These are phyloP conservation scores for Schizophyllum amplum DNA, from an alignment of 1,284 basidiomycete species.

Conservation along the genomic window DNA sequence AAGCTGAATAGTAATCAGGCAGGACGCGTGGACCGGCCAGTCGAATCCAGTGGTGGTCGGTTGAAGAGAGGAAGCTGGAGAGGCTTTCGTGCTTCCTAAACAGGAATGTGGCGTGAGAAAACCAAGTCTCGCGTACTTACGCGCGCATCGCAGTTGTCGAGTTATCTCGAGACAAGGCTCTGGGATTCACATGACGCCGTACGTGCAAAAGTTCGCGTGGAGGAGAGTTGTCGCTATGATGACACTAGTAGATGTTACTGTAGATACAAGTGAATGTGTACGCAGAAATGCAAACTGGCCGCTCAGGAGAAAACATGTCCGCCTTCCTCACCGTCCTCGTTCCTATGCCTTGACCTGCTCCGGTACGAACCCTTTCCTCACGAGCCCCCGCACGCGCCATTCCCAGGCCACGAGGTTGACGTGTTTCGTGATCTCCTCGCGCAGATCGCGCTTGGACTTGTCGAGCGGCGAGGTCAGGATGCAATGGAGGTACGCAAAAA, in stretches of 20 bases:
- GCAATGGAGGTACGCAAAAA: constrained; percentile 69
- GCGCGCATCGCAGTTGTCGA: too few species aligned
- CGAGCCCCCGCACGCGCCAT: constrained; percentile 49
- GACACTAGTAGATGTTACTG: background rate
- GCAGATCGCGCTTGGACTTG: constrained; percentile 21
- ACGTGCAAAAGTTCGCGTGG: too few species aligned
- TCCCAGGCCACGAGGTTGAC: constrained; percentile 76
- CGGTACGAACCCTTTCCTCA: constrained; percentile 18
- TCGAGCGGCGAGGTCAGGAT: constrained; percentile 45
- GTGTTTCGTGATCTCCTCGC: constrained; percentile 57
- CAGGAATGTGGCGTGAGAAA: too few species aligned
- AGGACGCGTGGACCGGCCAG: too few species aligned
- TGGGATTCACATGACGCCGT: too few species aligned
- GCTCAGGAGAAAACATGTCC: background rate
- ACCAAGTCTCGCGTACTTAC: too few species aligned
- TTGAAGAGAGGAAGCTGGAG: too few species aligned
- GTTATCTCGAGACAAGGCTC: too few species aligned
- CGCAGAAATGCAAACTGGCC: too few species aligned
- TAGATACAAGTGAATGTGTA: background rate
- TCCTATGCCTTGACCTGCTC: background rate
- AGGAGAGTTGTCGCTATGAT: background rate
- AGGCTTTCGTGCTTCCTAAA: too few species aligned
- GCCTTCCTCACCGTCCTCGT: background rate
- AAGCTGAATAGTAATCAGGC: too few species aligned
- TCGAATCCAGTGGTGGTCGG: too few species aligned